Evolutionary conservation across 2,329 filamentous ascomycete genomes (phyloP).

Genomic region (Fusarium floridanum): DNA sequence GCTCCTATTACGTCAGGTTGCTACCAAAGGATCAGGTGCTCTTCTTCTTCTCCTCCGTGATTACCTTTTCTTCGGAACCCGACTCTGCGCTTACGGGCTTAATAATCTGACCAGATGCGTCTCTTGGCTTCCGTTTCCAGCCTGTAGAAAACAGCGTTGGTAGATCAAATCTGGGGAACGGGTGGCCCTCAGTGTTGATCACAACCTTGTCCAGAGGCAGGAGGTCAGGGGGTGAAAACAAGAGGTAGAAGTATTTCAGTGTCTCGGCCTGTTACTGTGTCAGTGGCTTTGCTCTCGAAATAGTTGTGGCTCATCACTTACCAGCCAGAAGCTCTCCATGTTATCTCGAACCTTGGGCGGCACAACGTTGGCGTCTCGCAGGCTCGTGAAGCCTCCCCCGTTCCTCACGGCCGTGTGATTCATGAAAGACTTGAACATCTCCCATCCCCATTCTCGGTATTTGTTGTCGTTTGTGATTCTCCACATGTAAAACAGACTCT

Average conservation of each 20-base stretch:
- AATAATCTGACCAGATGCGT: slow-evolving; percentile 57
- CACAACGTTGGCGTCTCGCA: slow-evolving; percentile 79
- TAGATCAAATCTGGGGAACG: slow-evolving; percentile 88
- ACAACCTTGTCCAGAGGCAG: slow-evolving; percentile 89
- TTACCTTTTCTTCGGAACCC: slow-evolving; percentile 20
- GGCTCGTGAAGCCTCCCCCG: slow-evolving; percentile 83
- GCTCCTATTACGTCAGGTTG: slow-evolving; percentile 7
- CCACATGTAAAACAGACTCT: slow-evolving; percentile 98
- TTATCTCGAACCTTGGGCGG: slow-evolving; percentile 83
- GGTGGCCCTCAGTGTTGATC: slow-evolving; percentile 96
- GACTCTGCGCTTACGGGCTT: slow-evolving; percentile 30
- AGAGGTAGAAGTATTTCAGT: slow-evolving; percentile 95
- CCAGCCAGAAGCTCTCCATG: slow-evolving; percentile 99
- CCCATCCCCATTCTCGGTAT: slow-evolving; percentile 98
- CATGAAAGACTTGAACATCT: slow-evolving; percentile 95
- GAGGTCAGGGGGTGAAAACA: slow-evolving; percentile 88
- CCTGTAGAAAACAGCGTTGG: slow-evolving; percentile 82
- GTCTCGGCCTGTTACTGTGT: slow-evolving; percentile 81
- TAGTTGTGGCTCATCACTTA: slow-evolving; percentile 57
- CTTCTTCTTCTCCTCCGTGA: slow-evolving; percentile 17
- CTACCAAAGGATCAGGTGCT: slow-evolving; percentile 14
- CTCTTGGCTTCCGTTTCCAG: slow-evolving; percentile 79
- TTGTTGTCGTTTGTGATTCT: slow-evolving; percentile 90
- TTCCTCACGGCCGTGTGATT: slow-evolving; percentile 85
- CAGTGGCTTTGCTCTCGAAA: slow-evolving; percentile 12